phyloP scores from a whole-genome alignment of 2,329 filamentous ascomycete species.

The Triangularia verruculosa region DNA sequence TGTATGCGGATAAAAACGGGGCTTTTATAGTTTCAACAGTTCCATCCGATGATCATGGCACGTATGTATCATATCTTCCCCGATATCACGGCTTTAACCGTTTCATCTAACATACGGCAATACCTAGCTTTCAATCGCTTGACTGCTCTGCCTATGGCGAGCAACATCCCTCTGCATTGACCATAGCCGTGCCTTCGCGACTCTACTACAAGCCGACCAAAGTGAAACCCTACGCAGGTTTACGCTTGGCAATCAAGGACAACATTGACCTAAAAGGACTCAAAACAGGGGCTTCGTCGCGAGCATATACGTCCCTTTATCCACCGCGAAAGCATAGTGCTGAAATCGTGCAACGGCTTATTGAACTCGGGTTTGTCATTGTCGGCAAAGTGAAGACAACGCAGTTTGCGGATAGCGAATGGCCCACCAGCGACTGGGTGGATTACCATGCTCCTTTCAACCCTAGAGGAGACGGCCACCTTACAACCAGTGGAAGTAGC shows the following conservation, averaged over 20 bases:
- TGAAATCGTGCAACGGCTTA: constrained; percentile 51
- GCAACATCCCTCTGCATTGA: neutral
- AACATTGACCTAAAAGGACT: constrained; percentile 55
- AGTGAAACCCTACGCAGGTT: constrained; percentile 52
- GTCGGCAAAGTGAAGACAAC: constrained; percentile 46
- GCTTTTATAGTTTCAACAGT: neutral
- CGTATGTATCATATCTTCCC: neutral
- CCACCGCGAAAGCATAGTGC: constrained; percentile 46
- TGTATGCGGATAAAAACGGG: neutral
- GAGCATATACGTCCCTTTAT: constrained; percentile 56
- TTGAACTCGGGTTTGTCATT: constrained; percentile 54
- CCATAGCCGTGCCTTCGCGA: constrained; percentile 51
- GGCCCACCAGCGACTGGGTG: constrained; percentile 46
- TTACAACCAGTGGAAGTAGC: constrained; percentile 28
- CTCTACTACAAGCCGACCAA: constrained; percentile 50
- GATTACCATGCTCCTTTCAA: constrained; percentile 41
- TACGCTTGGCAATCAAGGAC: constrained; percentile 58
- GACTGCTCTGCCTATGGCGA: neutral
- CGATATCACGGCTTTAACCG: neutral
- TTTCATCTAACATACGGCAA: neutral
- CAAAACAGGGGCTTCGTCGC: constrained; percentile 51
- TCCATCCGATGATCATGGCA: neutral
- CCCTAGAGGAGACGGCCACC: constrained; percentile 47
- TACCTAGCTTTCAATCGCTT: neutral
- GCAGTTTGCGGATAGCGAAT: constrained; percentile 42